Evolutionary conservation across 345 rosid genomes (phyloP).

Genomic region (Eutrema japonicum): DNA sequence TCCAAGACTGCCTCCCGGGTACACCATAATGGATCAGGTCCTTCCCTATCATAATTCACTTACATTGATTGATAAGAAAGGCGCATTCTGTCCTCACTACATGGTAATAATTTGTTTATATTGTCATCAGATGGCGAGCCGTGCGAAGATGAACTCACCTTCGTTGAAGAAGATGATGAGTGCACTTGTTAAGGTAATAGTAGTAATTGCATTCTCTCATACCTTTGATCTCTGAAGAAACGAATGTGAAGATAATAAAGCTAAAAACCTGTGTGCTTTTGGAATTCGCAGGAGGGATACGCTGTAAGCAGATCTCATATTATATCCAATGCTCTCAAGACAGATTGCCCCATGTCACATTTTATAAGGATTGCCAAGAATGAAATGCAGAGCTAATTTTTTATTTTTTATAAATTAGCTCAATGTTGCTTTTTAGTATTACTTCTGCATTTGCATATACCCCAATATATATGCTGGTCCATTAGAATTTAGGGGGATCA

Average conservation of each 20-base stretch:
- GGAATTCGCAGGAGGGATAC: conserved; percentile 69
- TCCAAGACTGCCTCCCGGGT: conserved; percentile 81
- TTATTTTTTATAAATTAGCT: background rate
- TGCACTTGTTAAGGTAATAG: conserved; percentile 54
- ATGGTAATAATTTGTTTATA: background rate
- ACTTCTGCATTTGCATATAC: no score
- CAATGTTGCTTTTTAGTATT: no score
- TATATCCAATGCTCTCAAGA: conserved; percentile 67
- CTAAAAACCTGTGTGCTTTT: background rate
- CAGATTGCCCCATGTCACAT: conserved; percentile 67
- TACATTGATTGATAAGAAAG: background rate
- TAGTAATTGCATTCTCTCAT: background rate
- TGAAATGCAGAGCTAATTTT: conserved; percentile 7
- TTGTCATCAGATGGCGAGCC: conserved; percentile 68
- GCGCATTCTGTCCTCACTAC: background rate
- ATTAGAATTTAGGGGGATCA: no score
- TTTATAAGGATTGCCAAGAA: conserved; percentile 64
- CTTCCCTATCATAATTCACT: background rate
- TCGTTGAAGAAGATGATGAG: conserved; percentile 63
- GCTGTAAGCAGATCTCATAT: conserved; percentile 82
- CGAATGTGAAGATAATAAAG: background rate
- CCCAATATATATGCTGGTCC: no score
- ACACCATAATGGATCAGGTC: conserved; percentile 85
- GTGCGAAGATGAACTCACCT: conserved; percentile 80
- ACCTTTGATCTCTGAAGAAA: background rate